Base-by-base conservation (phyloP, 805 yeast species). In the Diddensiella transvaalensis region DNA sequence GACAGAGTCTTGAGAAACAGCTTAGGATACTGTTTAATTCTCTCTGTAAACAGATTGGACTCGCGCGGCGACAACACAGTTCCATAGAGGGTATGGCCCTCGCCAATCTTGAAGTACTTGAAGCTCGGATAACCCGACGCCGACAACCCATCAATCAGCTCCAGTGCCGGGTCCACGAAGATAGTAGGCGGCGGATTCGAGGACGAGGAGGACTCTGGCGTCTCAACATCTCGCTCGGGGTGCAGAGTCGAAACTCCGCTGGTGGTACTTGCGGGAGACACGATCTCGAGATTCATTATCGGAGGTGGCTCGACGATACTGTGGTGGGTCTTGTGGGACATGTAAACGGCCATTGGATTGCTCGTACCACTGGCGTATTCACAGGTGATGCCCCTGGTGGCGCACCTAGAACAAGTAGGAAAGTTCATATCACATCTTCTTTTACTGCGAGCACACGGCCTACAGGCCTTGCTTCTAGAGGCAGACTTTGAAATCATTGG, bases 401-500 rank as follows among this genome's bases (percentile, higher is more conserved):
- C 43, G 36, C 63, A 60, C 38, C 60, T 47, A 10, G 52, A 40
- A 44, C 63, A 60, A 3, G 60, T 47, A 3, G 61, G 58, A 35
- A 44, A 52, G 23, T 44, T 19, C 58, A 54, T 52, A 44, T 52
- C 58, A 23, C 58, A 54, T 24, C 54, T 37, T n/a, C 58, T 43
- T 41, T 54, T 54, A 26, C 29, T 51, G 11, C 50, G 47, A 13
- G 62, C 52, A 40, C 61, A 53, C 6, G 49, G 47, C 23, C 41
- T 42, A 22, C 56, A 47, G 17, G 59, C 59, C 32, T 47, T 48
- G 30, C 48, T 40, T 3, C 50, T 43, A 5, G 54, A 46, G 15
- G 38, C 15, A 6, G 38, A 35, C 8, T 35, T 35, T 17, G 15
- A n/a, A 8, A 35, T 35, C 38, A 35, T 35, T 13, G 15, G 8